Percentiles rank a stretch among this genome's conserved stretches.
Evolutionary conservation across 331 rosid genomes (phyloP).

Genomic region (Saraca asoca): DNA sequence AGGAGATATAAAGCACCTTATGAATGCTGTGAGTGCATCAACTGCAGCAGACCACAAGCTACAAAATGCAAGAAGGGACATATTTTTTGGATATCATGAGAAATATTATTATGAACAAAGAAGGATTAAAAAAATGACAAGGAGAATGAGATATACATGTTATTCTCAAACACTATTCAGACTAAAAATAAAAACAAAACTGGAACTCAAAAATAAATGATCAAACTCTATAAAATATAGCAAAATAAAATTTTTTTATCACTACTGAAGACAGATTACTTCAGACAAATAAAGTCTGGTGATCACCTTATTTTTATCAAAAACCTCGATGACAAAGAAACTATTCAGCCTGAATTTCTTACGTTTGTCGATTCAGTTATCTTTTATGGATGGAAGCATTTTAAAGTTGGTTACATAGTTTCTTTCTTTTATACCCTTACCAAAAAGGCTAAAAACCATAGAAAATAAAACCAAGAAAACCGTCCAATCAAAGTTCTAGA

Average conservation of each 20-base stretch:
- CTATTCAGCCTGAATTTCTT: background rate
- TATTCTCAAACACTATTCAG: no score
- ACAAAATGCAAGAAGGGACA: constrained; percentile 40
- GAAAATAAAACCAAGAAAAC: no score
- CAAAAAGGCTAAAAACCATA: no score
- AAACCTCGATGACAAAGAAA: constrained; percentile 19
- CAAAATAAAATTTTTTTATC: background rate
- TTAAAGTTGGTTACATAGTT: no score
- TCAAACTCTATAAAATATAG: no score
- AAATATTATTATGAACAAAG: no score
- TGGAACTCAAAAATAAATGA: no score
- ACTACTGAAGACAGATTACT: constrained; percentile 23
- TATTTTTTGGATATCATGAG: no score
- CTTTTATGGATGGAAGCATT: background rate
- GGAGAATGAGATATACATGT: no score
- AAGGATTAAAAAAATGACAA: background rate
- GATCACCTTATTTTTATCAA: constrained; percentile 4
- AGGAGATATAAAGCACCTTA: constrained; percentile 74
- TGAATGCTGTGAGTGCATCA: constrained; percentile 87
- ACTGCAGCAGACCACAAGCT: constrained; percentile 97
- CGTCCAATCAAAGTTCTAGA: no score
- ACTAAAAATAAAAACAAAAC: no score
- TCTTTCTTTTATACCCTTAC: no score
- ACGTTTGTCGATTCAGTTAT: background rate
- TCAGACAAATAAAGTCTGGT: background rate